Percentiles rank a stretch among this genome's conserved stretches.
These are phyloP conservation scores for Carallia pectinifolia DNA, from an alignment of 345 rosid species.

Conservation along the genomic window DNA sequence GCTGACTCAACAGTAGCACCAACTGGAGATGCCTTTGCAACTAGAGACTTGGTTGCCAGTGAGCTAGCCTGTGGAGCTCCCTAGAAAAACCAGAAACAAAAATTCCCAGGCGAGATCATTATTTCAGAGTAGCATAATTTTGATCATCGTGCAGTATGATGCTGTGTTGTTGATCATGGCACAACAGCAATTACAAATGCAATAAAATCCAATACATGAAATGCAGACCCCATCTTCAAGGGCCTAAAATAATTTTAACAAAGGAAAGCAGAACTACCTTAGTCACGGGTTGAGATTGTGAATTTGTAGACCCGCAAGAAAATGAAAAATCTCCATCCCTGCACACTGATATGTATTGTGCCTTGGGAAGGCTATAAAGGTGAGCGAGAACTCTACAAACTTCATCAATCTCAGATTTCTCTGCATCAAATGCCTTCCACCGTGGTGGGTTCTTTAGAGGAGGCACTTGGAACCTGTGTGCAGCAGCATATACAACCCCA, in stretches of 20 bases:
- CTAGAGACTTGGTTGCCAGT: slow-evolving; percentile 36
- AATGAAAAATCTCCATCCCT: slow-evolving; percentile 91
- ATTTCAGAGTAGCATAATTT: not conserved
- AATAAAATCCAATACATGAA: not conserved
- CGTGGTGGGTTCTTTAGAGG: slow-evolving; percentile 95
- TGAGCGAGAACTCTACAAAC: slow-evolving; percentile 87
- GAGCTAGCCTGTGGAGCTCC: slow-evolving; percentile 45
- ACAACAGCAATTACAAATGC: not conserved
- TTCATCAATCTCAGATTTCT: slow-evolving; percentile 83
- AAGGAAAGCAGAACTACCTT: slow-evolving; percentile 44
- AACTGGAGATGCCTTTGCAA: slow-evolving; percentile 36
- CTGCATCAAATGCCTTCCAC: slow-evolving; percentile 98
- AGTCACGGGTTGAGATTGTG: slow-evolving; percentile 45
- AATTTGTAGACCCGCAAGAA: slow-evolving; percentile 51
- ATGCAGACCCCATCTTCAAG: not conserved
- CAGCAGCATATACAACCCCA: slow-evolving; percentile 95
- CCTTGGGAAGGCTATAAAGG: slow-evolving; percentile 83
- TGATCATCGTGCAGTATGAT: not conserved
- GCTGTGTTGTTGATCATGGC: not conserved
- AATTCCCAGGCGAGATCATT: not conserved
- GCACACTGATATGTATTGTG: slow-evolving; percentile 66
- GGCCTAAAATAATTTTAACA: not conserved
- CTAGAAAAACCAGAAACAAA: slow-evolving; percentile 31
- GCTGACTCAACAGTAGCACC: slow-evolving; percentile 42
- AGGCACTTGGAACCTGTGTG: slow-evolving; percentile 81